Evolutionary conservation across 257 asterid species (phyloP).

Genomic region (Nemophila menziesii): DNA sequence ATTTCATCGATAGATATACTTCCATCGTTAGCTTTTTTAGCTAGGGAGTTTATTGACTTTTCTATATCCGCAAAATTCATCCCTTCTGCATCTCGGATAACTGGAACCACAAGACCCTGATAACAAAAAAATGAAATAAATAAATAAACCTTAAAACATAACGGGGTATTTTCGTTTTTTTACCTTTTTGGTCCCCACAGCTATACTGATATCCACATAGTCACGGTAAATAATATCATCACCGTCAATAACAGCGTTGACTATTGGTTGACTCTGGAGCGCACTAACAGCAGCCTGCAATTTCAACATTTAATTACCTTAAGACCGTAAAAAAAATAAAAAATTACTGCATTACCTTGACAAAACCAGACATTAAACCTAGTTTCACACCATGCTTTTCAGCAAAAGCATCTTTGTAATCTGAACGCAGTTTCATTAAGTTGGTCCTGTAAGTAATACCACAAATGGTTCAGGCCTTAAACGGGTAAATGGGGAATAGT

Average conservation of each 20-base stretch:
- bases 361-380: slow-evolving; percentile 94
- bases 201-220: slow-evolving; percentile 87
- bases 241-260: slow-evolving; percentile 96
- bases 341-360: slow-evolving; percentile 45
- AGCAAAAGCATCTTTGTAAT: slow-evolving; percentile 82
- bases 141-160: background rate
- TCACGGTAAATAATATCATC: slow-evolving; percentile 95
- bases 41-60: slow-evolving; percentile 74
- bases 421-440: slow-evolving; percentile 93
- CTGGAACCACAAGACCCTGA: slow-evolving; percentile 98
- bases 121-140: slow-evolving; percentile 7
- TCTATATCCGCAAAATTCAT: slow-evolving; percentile 98
- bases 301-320: slow-evolving; percentile 1
- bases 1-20: slow-evolving; percentile 93
- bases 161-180: slow-evolving; percentile 14
- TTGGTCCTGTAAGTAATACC: slow-evolving; percentile 93
- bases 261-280: slow-evolving; percentile 79
- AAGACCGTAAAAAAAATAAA: background rate
- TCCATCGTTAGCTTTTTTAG: slow-evolving; percentile 85
- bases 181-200: slow-evolving; percentile 98
- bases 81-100: slow-evolving; percentile 69
- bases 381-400: slow-evolving; percentile 98
- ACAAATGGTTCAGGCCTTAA: too few species aligned
- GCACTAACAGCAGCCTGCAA: slow-evolving; percentile 96
- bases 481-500: too few species aligned